phyloP scores from a whole-genome alignment of 106 monocot species.

The Posidonia australis region DNA sequence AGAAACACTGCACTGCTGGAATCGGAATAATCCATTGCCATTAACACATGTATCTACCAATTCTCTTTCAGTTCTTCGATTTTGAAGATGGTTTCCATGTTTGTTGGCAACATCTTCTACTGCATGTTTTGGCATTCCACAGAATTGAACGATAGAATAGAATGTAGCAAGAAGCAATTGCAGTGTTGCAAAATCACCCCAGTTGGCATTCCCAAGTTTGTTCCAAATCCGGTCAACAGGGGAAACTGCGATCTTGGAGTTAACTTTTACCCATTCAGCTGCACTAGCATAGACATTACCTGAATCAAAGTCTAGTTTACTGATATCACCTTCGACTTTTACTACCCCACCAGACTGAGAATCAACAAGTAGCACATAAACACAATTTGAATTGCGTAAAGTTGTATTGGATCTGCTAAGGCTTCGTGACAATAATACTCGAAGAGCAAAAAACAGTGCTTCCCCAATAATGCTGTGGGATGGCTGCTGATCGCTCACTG shows the following conservation, averaged over 20 bases:
- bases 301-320: slow-evolving; percentile 52
- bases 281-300: slow-evolving; percentile 74
- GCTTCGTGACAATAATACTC: slow-evolving; percentile 67
- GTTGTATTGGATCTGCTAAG: slow-evolving; percentile 57
- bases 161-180: slow-evolving; percentile 74
- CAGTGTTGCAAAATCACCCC: slow-evolving; percentile 86
- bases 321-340: slow-evolving; percentile 67
- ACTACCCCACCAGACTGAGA: slow-evolving; percentile 84
- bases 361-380: slow-evolving; percentile 76
- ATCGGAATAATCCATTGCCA: slow-evolving; percentile 48
- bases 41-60: slow-evolving; percentile 43
- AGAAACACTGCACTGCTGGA: slow-evolving; percentile 49
- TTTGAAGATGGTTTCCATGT: slow-evolving; percentile 49
- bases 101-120: slow-evolving; percentile 61
- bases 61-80: slow-evolving; percentile 67
- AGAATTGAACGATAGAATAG: slow-evolving; percentile 67
- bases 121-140: slow-evolving; percentile 59
- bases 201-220: slow-evolving; percentile 87
- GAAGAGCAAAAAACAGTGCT: slow-evolving; percentile 86
- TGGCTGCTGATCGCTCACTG: slow-evolving; percentile 34
- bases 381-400: slow-evolving; percentile 56
- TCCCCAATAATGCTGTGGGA: slow-evolving; percentile 65
- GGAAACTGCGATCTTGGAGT: slow-evolving; percentile 61
- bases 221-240: slow-evolving; percentile 78
- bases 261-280: slow-evolving; percentile 63